Base-by-base conservation (phyloP, 257 asterid genomes). In the Solanum ossicruentum region DNA sequence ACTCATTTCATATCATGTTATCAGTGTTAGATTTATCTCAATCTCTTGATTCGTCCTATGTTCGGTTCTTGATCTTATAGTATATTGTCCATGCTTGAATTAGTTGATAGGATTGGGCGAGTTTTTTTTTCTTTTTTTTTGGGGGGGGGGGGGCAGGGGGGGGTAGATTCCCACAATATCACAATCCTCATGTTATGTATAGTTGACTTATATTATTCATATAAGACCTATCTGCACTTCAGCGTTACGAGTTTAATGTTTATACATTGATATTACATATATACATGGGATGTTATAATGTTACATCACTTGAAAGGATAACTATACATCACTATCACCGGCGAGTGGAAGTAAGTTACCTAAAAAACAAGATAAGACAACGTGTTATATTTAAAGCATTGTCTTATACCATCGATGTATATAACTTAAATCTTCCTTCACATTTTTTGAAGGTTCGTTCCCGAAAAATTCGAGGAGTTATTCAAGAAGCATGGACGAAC, bases 381-480 rank as follows among this genome's bases (percentile, higher is more conserved):
- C 1, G 0, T 20, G 80, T 11, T 43, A 11, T 26, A 56, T n/a
- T 16, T 66, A 28, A 66, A 3, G 3, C 49, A 79, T 16, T 15
- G 2, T 9, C 21, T n/a, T 43, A 16, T 28, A 70, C 23, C 26
- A 18, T 65, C 18, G 16, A 6, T 52, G 11, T 28, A 32, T 41
- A 56, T 54, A 80, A 80, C 0, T 5, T 15, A 79, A 54, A 57
- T 32, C 2, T 57, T 32, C 0, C 13, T 55, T 1, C 21, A 2
- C 15, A 28, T 26, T 55, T 21, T 61, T 21, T 61, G 57, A 55
- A 49, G 61, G 55, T 81, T 26, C 16, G 54, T 54, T 43, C 28
- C 21, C 20, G 85, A 89, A 3, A 94, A 91, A 86, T 92, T 94
- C 23, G 98, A 94, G 82, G 93, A 87, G 79, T 89, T 91, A 0